Evolutionary conservation across 2,329 filamentous ascomycete species (phyloP), one percentile per base, ranked within the genome.

Genomic region (Xylaria sp.): DNA sequence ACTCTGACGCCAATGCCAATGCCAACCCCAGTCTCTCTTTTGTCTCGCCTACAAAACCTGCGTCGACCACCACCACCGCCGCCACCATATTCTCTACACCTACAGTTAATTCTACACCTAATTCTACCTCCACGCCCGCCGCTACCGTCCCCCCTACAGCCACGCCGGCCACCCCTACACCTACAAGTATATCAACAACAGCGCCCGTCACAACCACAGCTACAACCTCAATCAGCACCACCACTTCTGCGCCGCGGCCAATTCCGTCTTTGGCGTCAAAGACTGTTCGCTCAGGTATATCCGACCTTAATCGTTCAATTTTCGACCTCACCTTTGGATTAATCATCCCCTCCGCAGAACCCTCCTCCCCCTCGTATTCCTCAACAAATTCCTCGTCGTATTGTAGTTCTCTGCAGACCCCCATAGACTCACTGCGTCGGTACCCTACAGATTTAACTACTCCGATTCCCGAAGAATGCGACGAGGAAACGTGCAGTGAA

Each of bases 401-500:
- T 56, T 67, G 63, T 55, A 70, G 60, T 32, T 67, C 64, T 55
- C 57, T 64, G 36, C 70, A 69, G 27, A 68, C 72, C 19, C 72
- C 76, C 62, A 71, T 75, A 67, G 75, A 75, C 8, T 84, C 84
- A 24, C 82, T 84, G 14, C 82, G 81, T 63, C 83, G 85, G 53
- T 83, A 81, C 71, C 81, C 84, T 61, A 82, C 83, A 72, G 85
- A 88, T 61, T 78, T 87, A 9, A 79, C 82, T 71, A 82, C 80
- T 69, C 83, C 86, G 63, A 88, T 89, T 69, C 82, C 84, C 60
- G 87, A 89, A 79, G 84, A 85, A 75, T 84, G 84, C 77, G 86
- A 86, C 79, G 88, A 90, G 76, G 75, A 77, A 69, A 88, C 87
- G 8, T 84, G 86, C 70, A 89, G 85, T 77, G 88, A 90, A 74